Evolutionary conservation across 78 protist genomes (phyloP).

Genomic region (Dictyostelium intermedium): DNA sequence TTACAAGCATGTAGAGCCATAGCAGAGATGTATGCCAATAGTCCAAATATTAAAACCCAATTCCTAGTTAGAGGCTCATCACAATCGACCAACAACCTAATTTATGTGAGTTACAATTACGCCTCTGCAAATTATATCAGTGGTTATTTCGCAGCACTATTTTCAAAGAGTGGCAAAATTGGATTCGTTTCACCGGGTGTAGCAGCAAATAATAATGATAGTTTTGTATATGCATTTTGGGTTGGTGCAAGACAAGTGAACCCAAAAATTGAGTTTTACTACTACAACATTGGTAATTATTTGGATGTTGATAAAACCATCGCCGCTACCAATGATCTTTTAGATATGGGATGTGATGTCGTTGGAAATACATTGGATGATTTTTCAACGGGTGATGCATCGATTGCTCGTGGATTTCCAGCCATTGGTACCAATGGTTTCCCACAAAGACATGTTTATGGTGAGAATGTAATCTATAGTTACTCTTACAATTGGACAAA

Average conservation of each 20-base stretch:
- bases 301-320: not conserved
- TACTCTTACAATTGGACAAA: constrained; percentile 39
- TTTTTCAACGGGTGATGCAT: not conserved
- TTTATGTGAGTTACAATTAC: not conserved
- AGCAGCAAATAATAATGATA: not conserved
- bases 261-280: not conserved
- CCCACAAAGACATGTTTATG: constrained; percentile 3
- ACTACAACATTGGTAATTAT: constrained; percentile 27
- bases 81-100: too few species aligned
- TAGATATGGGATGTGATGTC: not conserved
- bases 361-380: constrained; percentile 26
- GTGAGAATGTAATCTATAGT: not conserved
- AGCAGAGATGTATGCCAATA: not conserved
- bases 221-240: not conserved
- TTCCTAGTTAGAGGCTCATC: constrained; percentile 10
- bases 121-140: constrained; percentile 3
- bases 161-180: not conserved
- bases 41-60: not conserved
- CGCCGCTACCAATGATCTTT: constrained; percentile 21
- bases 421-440: constrained; percentile 64
- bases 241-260: not conserved
- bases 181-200: not conserved
- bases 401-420: not conserved
- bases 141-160: constrained; percentile 23
- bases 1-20: not conserved